Evolutionary conservation across 345 rosid species (phyloP).

Genomic region (Cardiospermum halicacabum): DNA sequence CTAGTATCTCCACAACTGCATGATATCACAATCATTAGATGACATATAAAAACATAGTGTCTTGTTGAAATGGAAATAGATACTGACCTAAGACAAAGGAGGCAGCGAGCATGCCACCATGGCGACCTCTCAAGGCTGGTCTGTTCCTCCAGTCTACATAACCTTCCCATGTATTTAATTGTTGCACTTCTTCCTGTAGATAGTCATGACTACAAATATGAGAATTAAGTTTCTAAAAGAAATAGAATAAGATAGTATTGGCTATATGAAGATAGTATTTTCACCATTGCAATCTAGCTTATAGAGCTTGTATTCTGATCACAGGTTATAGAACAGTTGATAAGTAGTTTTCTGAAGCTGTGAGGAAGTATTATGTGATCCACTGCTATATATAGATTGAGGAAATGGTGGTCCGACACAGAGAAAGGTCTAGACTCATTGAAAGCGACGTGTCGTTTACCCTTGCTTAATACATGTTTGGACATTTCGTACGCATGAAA

Average conservation of each 20-base stretch:
- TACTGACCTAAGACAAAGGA: constrained; percentile 67
- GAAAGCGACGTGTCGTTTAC: constrained; percentile 31
- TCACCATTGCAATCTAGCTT: constrained; percentile 30
- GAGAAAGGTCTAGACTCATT: constrained; percentile 47
- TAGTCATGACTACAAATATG: background rate
- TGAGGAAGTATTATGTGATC: constrained; percentile 10
- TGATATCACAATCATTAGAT: background rate
- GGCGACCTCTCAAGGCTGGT: constrained; percentile 54
- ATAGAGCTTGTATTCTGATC: constrained; percentile 4
- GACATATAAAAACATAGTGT: background rate
- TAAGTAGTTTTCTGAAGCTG: constrained; percentile 3
- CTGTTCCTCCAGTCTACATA: constrained; percentile 65
- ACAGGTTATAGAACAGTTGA: constrained; percentile 5
- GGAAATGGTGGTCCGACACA: constrained; percentile 38
- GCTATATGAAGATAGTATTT: constrained; percentile 9
- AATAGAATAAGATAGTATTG: background rate
- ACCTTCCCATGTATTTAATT: constrained; percentile 44
- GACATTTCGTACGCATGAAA: constrained; percentile 9
- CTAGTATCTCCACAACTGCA: constrained; percentile 77
- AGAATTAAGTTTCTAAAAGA: background rate
- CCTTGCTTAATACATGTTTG: constrained; percentile 10
- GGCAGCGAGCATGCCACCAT: constrained; percentile 82
- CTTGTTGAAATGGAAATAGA: background rate
- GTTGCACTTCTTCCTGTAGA: constrained; percentile 48
- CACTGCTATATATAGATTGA: constrained; percentile 24